These are phyloP conservation scores for Candida krabiensis DNA, from an alignment of 805 yeast genomes.

Conservation along the genomic window DNA sequence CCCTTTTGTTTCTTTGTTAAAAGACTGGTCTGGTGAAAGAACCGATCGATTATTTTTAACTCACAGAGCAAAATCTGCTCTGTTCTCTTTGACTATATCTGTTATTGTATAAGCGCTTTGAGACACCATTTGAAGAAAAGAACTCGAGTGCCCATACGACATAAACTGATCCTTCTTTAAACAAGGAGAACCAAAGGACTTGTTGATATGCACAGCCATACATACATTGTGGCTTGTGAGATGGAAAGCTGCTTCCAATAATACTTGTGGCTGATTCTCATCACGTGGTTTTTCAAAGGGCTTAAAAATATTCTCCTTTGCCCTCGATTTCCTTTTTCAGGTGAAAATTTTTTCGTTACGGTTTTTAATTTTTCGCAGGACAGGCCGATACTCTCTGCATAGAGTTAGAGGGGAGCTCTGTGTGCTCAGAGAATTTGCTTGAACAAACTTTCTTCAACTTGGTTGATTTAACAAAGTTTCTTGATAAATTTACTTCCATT, in stretches of 20 bases:
- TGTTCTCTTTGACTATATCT: conserved; percentile 1
- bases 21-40: too few relatives aligned
- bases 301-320: too few relatives aligned
- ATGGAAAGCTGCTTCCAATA: too few relatives aligned
- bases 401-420: conserved; percentile 3
- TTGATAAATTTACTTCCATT: not conserved
- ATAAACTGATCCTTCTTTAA: conserved; percentile 2
- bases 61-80: not conserved
- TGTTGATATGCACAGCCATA: not conserved
- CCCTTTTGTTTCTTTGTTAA: too few relatives aligned
- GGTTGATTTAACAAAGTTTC: conserved; percentile 1
- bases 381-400: conserved; percentile 1
- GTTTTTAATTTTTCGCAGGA: conserved; percentile 3
- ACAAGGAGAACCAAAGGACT: conserved; percentile 1
- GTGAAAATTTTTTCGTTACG: conserved; percentile 7
- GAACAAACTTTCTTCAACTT: conserved; percentile 2
- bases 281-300: conserved; percentile 4
- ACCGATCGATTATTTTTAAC: too few relatives aligned
- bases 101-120: too few relatives aligned
- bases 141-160: too few relatives aligned
- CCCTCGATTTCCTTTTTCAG: conserved; percentile 8
- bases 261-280: not conserved
- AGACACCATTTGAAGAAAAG: too few relatives aligned
- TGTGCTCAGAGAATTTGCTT: conserved; percentile 7
- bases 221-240: too few relatives aligned